Percentiles rank a stretch among this genome's conserved stretches.
phyloP scores from a whole-genome alignment of 192 early-diverging fungal genomes.

The Gryganskiella cystojenkinii region DNA sequence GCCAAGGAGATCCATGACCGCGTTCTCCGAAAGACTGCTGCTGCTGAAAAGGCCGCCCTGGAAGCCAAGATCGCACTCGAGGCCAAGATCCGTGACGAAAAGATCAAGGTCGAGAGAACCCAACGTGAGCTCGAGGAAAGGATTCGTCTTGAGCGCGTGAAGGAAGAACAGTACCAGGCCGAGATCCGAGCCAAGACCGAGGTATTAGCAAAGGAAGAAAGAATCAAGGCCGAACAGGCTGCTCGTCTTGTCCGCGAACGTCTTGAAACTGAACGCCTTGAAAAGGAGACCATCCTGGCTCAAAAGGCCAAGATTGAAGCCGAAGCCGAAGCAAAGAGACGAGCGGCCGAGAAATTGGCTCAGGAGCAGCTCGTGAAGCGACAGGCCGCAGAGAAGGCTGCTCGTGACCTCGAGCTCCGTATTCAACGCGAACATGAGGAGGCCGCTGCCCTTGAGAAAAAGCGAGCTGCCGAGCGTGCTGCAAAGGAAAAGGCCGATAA shows the following conservation, averaged over 20 bases:
- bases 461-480: too few relatives aligned
- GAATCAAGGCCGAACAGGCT: conserved; percentile 22
- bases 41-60: conserved; percentile 23
- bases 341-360: too few relatives aligned
- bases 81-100: conserved; percentile 20
- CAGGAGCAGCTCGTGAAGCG: too few relatives aligned
- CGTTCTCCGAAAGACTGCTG: conserved; percentile 31
- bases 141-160: conserved; percentile 10
- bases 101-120: conserved; percentile 16
- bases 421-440: too few relatives aligned
- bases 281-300: neutral
- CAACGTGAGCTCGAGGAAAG: conserved; percentile 24
- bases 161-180: conserved; percentile 1
- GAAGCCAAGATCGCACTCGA: conserved; percentile 34
- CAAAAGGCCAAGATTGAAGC: conserved; percentile 1
- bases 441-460: too few relatives aligned
- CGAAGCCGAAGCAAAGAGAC: conserved; percentile 1
- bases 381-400: too few relatives aligned
- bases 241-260: neutral
- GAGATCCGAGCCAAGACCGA: conserved; percentile 5
- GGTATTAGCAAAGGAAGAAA: conserved; percentile 1
- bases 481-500: too few relatives aligned
- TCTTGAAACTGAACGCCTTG: neutral
- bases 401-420: too few relatives aligned
- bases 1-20: conserved; percentile 27